Base-by-base conservation (phyloP, 176 grass and related monocot genomes). In the Cymbopogon citratus region DNA sequence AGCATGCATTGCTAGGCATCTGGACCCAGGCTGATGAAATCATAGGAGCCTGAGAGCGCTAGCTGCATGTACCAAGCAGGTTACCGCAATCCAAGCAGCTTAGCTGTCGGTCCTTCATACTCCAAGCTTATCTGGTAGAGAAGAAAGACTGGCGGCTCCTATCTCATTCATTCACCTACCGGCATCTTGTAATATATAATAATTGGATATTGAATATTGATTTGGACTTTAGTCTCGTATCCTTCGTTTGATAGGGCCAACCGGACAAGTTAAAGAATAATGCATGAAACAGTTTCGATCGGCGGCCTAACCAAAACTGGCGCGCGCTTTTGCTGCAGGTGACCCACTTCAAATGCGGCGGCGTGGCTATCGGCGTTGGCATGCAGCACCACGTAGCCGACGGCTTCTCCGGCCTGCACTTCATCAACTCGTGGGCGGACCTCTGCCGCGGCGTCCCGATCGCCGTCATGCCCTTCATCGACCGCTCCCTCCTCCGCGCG, bases 371-470 rank as follows among this genome's bases (percentile, higher is more conserved):
- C 48, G 94, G 94, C 45, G 92, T 97, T 21, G 94, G 92, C 63
- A 90, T 97, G 92, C 94, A 97, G 87, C 94, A 97, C 85, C 94
- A 97, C 68, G 91, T 88, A 44, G 94, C 91, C 5, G 94, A 97
- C 59, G 94, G 94, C 77, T 85, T 90, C 74, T 97, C 94, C 44
- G 94, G 90, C 40, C 85, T 97, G 35, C 94, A 92, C 73, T 94
- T 97, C 90, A 94, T 97, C 85, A 97, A 97, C 86, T 87, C 94
- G 6, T 97, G 94, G 94, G 77, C 94, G 2, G 94, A 97, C 84
- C 72, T 94, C 45, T 82, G 90, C 59, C 94, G 89, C 7, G 94
- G 92, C 65, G 80, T 84, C 73, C 75, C 82, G 12, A 87, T 94
- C 52, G 44, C 89, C 8, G 77, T 94, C 14, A 87, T 72, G 63